Evolutionary conservation across 371 early-diverging fungal species (phyloP), one percentile per base, ranked within the genome.

Genomic region (Synchytrium microbalum): DNA sequence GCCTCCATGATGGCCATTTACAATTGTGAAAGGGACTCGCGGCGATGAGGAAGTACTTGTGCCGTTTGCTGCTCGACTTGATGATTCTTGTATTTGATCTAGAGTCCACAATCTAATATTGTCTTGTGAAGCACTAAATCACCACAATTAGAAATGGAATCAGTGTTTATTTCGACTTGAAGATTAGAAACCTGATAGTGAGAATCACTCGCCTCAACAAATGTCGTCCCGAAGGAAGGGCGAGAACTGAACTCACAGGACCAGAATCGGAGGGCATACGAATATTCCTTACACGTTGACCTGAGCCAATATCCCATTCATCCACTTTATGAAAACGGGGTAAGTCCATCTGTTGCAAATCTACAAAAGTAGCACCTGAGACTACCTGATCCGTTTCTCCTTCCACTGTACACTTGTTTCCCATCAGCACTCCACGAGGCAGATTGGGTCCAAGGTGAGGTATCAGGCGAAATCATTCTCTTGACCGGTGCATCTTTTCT

Each of bases 51-150:
- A n/a, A n/a, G n/a, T n/a, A n/a, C n/a, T n/a, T n/a, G n/a, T n/a
- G n/a, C n/a, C n/a, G n/a, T n/a, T n/a, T n/a, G n/a, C n/a, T n/a
- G n/a, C n/a, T n/a, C n/a, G n/a, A n/a, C n/a, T n/a, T n/a, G n/a
- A n/a, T n/a, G n/a, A n/a, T n/a, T n/a, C n/a, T n/a, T n/a, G n/a
- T n/a, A n/a, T n/a, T n/a, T 71, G 65, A 2, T 69, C 61, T 27
- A 82, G 62, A 75, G 94, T 89, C 94, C 93, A 97, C 53, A 95
- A 71, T 28, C 98, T 84, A 57, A 97, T 80, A 66, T 93, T 96
- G 69, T 97, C 98, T 28, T 84, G 84, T 0, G 96, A 96, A 0
- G 90, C 92, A 66, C 92, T 92, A 59, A 33, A 52, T 32, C 55
- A 32, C 14, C 16, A 61, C 24, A 59, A 27, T 24, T 2, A 23